Evolutionary conservation across 106 monocot species (phyloP), one percentile per base, ranked within the genome.

Genomic region (Gastrodia elata): DNA sequence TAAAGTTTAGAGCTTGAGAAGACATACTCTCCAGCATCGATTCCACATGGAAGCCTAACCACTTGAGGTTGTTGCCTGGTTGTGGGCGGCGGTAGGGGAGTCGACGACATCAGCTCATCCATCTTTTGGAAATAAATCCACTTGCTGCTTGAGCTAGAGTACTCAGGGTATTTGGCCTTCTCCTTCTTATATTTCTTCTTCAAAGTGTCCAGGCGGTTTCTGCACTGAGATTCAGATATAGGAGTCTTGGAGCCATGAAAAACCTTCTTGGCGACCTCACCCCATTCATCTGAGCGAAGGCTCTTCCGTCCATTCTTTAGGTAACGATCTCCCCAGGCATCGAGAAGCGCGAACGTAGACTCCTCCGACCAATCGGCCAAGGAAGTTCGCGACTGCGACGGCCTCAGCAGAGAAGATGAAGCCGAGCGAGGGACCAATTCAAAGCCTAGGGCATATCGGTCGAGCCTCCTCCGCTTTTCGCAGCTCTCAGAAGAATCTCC

Each of bases 141-240:
- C 9, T 78, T 80, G 46, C 78, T 83, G 11, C 58, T 72, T 28
- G 75, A 73, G 64, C 72, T 49, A 38, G 32, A 27, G n/a, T 73
- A 33, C 16, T 77, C 79, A 11, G 70, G 65, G 81, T 82, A 28
- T 65, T 81, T 83, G 22, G 75, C 75, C 82, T 98, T 98, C 87
- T 98, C 92, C 74, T 97, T 92, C 84, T 85, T 92, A 76, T 86
- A 94, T 80, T 90, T 94, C 81, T 91, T 98, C 80, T 93, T 93
- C 35, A 93, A 58, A 13, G 89, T 90, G 18, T 91, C 97, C 20
- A 93, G 43, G 27, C 97, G 84, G 55, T 92, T 98, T 39, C 92
- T 78, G 68, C 97, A 93, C 73, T 93, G 90, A 2, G 80, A 56
- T 20, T 90, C 93, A 0, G 90, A 81, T 8, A 85, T 76, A 9